phyloP scores from a whole-genome alignment of 257 asterid genomes.

The Knoxia roxburghii region DNA sequence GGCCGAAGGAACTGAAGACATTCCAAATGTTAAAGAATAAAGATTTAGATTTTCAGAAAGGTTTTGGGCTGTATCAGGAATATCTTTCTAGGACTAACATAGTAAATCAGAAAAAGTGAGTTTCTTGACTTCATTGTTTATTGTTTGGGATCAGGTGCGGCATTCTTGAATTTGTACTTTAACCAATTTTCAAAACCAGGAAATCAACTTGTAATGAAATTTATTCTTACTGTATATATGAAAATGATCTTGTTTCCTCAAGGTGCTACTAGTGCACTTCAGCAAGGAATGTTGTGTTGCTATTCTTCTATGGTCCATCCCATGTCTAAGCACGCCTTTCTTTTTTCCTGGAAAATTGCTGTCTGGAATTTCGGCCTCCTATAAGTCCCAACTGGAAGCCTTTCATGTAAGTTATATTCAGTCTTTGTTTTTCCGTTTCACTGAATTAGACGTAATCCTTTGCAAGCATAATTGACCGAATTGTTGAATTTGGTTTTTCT shows the following conservation, averaged over 20 bases:
- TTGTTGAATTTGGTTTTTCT: no score
- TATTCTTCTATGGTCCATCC: no score
- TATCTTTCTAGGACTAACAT: constrained; percentile 17
- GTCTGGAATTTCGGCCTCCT: neutral
- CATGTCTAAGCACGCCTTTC: no score
- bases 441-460: no score
- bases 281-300: no score
- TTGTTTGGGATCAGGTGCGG: neutral
- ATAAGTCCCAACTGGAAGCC: neutral
- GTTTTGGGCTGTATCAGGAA: constrained; percentile 43
- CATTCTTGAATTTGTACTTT: neutral
- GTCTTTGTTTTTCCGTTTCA: neutral
- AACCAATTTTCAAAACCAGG: neutral
- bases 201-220: neutral
- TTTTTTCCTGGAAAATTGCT: neutral
- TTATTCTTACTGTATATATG: no score
- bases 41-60: constrained; percentile 41
- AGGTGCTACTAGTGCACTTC: neutral
- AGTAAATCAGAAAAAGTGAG: neutral
- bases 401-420: neutral
- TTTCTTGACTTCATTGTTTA: neutral
- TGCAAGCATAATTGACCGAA: no score
- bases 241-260: neutral
- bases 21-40: constrained; percentile 38
- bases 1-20: constrained; percentile 39